Percentiles rank a stretch among this genome's conserved stretches.
Evolutionary conservation across 805 yeast genomes (phyloP).

Genomic region (Komagataella pseudopastoris): DNA sequence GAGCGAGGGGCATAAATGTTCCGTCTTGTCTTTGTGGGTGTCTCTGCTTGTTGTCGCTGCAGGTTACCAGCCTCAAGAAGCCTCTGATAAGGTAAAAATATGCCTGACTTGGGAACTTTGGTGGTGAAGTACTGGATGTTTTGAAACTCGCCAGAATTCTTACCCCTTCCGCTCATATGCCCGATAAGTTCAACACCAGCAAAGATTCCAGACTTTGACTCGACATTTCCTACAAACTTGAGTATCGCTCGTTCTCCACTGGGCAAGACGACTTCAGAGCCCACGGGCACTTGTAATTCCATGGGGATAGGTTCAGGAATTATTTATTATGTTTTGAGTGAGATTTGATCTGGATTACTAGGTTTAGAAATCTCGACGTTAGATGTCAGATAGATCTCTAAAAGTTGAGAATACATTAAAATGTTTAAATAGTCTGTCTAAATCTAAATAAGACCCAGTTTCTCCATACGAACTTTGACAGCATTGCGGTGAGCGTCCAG

Average conservation of each 20-base stretch:
- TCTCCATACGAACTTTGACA: conserved; percentile 85
- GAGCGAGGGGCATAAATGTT: not conserved
- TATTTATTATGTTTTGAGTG: not conserved
- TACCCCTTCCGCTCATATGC: conserved; percentile 50
- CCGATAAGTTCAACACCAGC: conserved; percentile 85
- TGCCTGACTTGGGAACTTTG: conserved; percentile 49
- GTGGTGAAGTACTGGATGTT: conserved; percentile 64
- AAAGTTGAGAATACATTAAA: not conserved
- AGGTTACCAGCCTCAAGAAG: conserved; percentile 10
- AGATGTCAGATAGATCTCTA: not conserved
- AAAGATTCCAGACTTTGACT: conserved; percentile 59
- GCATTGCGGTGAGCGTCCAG: conserved; percentile 96
- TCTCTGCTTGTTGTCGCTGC: conserved; percentile 4
- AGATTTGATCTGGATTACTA: not conserved
- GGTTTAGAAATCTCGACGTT: not conserved
- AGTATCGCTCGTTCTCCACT: conserved; percentile 60
- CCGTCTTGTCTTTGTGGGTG: conserved; percentile 1
- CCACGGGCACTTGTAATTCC: conserved; percentile 3
- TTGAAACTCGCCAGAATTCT: conserved; percentile 73
- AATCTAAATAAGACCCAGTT: conserved; percentile 32
- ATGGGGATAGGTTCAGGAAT: not conserved
- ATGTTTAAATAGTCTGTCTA: not conserved
- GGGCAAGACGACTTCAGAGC: conserved; percentile 27
- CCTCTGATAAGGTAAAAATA: conserved; percentile 52
- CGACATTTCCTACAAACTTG: conserved; percentile 59